Conservation (phyloP, 352 stramenopile species). For the Globisporangium polare region DNA sequence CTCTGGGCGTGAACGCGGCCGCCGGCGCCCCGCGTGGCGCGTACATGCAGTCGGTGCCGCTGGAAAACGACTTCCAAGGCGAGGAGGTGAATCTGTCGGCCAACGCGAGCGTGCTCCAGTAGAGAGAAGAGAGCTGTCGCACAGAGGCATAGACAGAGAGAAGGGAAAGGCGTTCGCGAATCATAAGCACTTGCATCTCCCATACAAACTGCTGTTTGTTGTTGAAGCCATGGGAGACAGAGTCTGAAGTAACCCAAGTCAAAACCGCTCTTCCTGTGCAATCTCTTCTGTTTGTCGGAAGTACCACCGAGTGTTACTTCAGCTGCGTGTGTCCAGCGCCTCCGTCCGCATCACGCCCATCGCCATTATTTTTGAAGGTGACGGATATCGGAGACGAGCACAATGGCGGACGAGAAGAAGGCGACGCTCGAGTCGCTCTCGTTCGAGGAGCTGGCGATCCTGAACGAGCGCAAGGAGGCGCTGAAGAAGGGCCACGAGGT, state of each 20-base stretch:
- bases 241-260: too few species aligned
- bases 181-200: neutral
- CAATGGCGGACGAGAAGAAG: constrained; percentile 34
- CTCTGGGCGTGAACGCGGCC: constrained; percentile 11
- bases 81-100: constrained; percentile 78
- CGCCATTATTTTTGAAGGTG: constrained; percentile 9
- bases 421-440: constrained; percentile 62
- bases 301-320: neutral
- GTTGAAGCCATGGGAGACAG: neutral
- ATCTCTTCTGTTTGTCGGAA: too few species aligned
- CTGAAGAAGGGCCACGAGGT: constrained; percentile 82
- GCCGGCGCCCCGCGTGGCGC: neutral
- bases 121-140: constrained; percentile 12
- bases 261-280: too few species aligned
- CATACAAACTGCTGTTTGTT: neutral
- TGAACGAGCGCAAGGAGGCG: constrained; percentile 84
- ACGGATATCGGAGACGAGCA: constrained; percentile 4
- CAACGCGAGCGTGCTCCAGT: constrained; percentile 70
- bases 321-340: neutral
- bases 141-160: neutral
- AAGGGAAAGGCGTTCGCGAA: too few species aligned
- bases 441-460: constrained; percentile 80
- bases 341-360: neutral
- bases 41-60: constrained; percentile 23
- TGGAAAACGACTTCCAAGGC: constrained; percentile 27